Conservation (phyloP, 495 filamentous ascomycete species). For the Annulohypoxylon maeteangense region DNA sequence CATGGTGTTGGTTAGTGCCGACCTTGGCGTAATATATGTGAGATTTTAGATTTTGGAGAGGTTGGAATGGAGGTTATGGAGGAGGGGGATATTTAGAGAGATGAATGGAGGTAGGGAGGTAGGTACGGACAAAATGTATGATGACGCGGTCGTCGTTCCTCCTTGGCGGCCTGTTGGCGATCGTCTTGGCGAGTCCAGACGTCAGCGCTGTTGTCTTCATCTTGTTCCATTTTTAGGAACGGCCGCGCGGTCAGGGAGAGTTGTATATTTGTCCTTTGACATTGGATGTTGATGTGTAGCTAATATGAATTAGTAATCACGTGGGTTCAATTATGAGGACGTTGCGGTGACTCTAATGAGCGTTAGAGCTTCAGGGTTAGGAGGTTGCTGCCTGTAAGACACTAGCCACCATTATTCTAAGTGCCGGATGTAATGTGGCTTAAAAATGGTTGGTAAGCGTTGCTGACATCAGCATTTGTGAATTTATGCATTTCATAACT, state of each 20-base stretch:
- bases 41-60: not conserved
- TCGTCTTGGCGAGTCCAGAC: slow-evolving; percentile 37
- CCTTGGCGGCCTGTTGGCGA: slow-evolving; percentile 50
- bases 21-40: not conserved
- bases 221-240: slow-evolving; percentile 46
- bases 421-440: slow-evolving; percentile 24
- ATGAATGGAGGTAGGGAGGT: no score
- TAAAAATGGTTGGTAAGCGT: not conserved
- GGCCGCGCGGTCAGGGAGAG: not conserved
- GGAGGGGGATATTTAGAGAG: no score
- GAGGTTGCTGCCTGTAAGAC: not conserved
- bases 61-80: no score
- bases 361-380: no score
- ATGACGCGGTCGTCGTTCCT: slow-evolving; percentile 76
- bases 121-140: slow-evolving; percentile 79
- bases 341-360: not conserved
- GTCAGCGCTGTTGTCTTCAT: slow-evolving; percentile 42
- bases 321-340: not conserved
- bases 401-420: slow-evolving; percentile 17
- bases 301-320: not conserved
- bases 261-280: not conserved
- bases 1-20: not conserved
- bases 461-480: not conserved
- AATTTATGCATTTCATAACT: not conserved
- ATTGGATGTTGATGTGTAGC: not conserved